Evolutionary conservation across 768 basidiomycete genomes (phyloP).

Genomic region (Collybiopsis confluens): DNA sequence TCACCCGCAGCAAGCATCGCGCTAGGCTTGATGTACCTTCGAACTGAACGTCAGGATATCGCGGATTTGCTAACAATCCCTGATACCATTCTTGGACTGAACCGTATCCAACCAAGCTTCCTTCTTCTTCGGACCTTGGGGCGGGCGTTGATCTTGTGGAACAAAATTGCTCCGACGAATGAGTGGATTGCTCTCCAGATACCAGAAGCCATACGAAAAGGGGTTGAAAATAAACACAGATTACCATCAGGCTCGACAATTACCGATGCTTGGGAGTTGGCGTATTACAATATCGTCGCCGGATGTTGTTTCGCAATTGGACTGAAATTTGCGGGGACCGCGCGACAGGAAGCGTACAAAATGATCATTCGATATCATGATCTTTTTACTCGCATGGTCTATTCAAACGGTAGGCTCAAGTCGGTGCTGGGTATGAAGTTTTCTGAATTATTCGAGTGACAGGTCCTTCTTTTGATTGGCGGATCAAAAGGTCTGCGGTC

Average conservation of each 20-base stretch:
- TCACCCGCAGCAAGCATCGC: conserved; percentile 90
- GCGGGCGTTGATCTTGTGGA: conserved; percentile 83
- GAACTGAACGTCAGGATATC: conserved; percentile 78
- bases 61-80: conserved; percentile 85
- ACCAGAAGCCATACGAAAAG: conserved; percentile 59
- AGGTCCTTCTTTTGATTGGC: conserved; percentile 82
- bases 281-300: conserved; percentile 87
- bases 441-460: no score
- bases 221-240: conserved; percentile 49
- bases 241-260: conserved; percentile 35
- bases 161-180: conserved; percentile 60
- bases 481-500: conserved; percentile 82
- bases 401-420: conserved; percentile 66
- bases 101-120: conserved; percentile 85
- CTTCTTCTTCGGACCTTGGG: conserved; percentile 78
- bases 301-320: conserved; percentile 91
- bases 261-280: conserved; percentile 78
- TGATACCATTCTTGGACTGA: conserved; percentile 71
- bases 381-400: conserved; percentile 66
- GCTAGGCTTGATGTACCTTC: conserved; percentile 89
- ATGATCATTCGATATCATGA: conserved; percentile 82
- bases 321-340: conserved; percentile 92
- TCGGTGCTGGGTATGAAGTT: no score
- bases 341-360: conserved; percentile 82
- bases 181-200: conserved; percentile 74